Base-by-base conservation (phyloP, 352 stramenopile genomes). In the Aphanomyces astaci region DNA sequence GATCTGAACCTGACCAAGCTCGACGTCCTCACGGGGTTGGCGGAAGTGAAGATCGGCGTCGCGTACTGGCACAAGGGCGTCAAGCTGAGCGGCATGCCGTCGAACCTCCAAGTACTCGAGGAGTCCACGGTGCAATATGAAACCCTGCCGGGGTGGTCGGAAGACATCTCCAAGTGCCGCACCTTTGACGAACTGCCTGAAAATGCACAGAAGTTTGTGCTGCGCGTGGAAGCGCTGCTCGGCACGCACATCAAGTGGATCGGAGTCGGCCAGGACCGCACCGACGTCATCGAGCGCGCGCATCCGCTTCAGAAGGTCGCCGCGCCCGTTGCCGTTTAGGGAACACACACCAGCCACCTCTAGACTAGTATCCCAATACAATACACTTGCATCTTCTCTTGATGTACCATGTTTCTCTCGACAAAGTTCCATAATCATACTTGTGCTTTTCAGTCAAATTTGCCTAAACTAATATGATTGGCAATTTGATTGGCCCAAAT, bases 1-100 rank as follows among this genome's bases (percentile, higher is more conserved):
- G 89, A 94, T 63, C 75, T 99, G 59, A 99, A 99, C 76, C 73
- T 99, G 72, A 99, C 97, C 73, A 99, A 99, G 83, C 78, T 99
- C 49, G 97, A 99, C 80, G 96, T 99, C 49, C 83, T 99, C 54
- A 99, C 96, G 33, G 96, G 96, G n/a, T 77, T 99, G 28, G 76
- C 96, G 55, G 89, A 95, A 71, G 85, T 97, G 64, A 97, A 98
- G 79, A 92, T 99, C 74, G 96, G 92, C 64, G 90, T 96, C 49
- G 87, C 89, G 2, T 99, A 99, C 87, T 96, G 89, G 79, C 81
- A 96, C 85, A 88, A 98, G 53, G 96, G 92, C 74, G 90, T 96
- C 79, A 95, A 96, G 74, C 75, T 98, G 27, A 81, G 88, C 15
- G 89, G 87, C 31, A 98, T 98, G 93, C 96, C 96, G 49, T 97